These are phyloP conservation scores for Teratosphaeria nubilosa DNA, from an alignment of 2,329 filamentous ascomycete genomes.

Conservation along the genomic window DNA sequence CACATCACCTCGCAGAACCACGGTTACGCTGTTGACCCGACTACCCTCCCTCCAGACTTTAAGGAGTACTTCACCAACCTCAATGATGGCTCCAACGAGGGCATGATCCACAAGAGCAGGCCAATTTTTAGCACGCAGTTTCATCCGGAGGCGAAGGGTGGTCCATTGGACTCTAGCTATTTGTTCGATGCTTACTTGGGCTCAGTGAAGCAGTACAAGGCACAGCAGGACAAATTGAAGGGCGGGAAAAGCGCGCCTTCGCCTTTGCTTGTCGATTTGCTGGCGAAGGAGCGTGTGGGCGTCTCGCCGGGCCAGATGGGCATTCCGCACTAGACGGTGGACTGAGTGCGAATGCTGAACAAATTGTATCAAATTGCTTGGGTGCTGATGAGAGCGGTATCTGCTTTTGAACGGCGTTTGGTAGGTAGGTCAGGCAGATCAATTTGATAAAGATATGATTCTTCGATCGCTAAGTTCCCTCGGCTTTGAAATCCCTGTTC, in stretches of 20 bases:
- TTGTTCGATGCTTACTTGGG: slow-evolving; percentile 95
- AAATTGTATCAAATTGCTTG: neutral
- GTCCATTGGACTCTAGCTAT: slow-evolving; percentile 89
- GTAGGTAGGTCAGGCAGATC: neutral
- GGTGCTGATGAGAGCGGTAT: neutral
- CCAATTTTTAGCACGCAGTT: slow-evolving; percentile 99
- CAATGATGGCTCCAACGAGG: slow-evolving; percentile 96
- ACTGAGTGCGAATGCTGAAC: neutral
- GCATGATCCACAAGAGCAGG: slow-evolving; percentile 88
- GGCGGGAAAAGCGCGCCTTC: slow-evolving; percentile 72
- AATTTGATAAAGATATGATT: neutral
- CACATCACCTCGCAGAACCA: slow-evolving; percentile 99
- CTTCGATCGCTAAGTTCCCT: neutral
- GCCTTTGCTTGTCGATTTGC: slow-evolving; percentile 77
- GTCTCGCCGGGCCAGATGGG: slow-evolving; percentile 41
- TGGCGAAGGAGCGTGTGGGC: slow-evolving; percentile 90
- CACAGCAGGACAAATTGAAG: slow-evolving; percentile 59
- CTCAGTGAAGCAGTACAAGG: slow-evolving; percentile 82
- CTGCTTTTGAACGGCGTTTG: neutral
- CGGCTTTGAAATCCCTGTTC: neutral
- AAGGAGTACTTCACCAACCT: slow-evolving; percentile 98
- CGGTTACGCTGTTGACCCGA: slow-evolving; percentile 85
- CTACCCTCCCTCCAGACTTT: slow-evolving; percentile 74
- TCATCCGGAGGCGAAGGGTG: slow-evolving; percentile 96
- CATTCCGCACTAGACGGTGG: neutral